These are phyloP conservation scores for Phialophora macrospora DNA, from an alignment of 2,329 filamentous ascomycete genomes.

Conservation along the genomic window DNA sequence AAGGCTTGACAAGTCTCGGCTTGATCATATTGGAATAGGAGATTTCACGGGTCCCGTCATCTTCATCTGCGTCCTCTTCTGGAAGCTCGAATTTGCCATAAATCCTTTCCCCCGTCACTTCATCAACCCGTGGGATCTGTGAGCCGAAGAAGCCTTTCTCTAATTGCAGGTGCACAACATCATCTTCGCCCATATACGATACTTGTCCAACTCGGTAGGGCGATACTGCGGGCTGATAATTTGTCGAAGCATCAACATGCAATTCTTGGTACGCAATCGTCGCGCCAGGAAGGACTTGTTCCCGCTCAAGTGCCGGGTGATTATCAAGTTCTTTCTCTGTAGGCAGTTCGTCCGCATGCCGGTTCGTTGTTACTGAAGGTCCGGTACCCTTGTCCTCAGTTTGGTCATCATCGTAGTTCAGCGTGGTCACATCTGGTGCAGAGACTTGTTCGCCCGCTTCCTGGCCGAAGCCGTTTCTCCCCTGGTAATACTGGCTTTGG, in stretches of 20 bases:
- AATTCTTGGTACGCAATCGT: constrained; percentile 55
- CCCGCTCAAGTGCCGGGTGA: constrained; percentile 55
- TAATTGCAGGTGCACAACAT: constrained; percentile 64
- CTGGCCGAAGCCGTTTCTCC: constrained; percentile 40
- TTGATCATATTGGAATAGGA: constrained; percentile 68
- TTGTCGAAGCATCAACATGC: constrained; percentile 53
- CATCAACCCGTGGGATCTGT: constrained; percentile 58
- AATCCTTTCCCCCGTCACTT: constrained; percentile 70
- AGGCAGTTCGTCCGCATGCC: constrained; percentile 31
- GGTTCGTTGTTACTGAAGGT: constrained; percentile 7
- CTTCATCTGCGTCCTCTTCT: constrained; percentile 62
- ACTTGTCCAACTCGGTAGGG: constrained; percentile 70
- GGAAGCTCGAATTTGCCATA: constrained; percentile 77
- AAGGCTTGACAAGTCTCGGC: constrained; percentile 64
- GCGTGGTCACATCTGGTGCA: constrained; percentile 20
- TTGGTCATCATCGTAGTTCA: constrained; percentile 28
- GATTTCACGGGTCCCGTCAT: constrained; percentile 65
- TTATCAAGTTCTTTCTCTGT: constrained; percentile 65
- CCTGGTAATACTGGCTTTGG: constrained; percentile 28
- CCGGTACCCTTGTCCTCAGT: constrained; percentile 46
- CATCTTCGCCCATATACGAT: constrained; percentile 60
- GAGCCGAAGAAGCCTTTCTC: constrained; percentile 53
- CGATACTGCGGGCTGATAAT: constrained; percentile 54
- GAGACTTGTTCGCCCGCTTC: constrained; percentile 51
- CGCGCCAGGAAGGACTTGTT: constrained; percentile 45